Evolutionary conservation across 2,329 filamentous ascomycete species (phyloP).

Genomic region (Chaetomiaceae sp.): DNA sequence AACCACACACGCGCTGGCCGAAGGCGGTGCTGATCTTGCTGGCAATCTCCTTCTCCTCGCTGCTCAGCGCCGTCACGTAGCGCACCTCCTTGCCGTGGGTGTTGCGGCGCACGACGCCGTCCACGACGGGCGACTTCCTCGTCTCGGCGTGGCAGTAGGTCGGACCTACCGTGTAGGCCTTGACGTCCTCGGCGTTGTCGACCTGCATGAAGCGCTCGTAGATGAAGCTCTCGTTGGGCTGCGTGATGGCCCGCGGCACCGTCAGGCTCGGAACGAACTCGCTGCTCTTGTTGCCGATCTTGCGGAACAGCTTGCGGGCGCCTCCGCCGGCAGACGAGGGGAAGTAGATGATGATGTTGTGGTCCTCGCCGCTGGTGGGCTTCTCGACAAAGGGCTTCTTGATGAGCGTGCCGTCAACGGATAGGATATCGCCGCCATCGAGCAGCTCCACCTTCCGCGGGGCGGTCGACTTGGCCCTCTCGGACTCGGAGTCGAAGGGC

Average conservation of each 20-base stretch:
- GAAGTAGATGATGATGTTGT: slow-evolving; percentile 98
- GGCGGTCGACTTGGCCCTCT: slow-evolving; percentile 44
- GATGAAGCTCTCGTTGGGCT: slow-evolving; percentile 79
- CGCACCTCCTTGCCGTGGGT: slow-evolving; percentile 96
- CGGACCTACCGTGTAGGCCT: slow-evolving; percentile 93
- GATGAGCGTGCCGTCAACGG: slow-evolving; percentile 77
- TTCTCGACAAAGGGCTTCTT: slow-evolving; percentile 98
- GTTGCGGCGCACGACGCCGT: slow-evolving; percentile 91
- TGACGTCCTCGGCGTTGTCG: slow-evolving; percentile 96
- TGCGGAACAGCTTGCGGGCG: slow-evolving; percentile 86
- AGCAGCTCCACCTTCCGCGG: slow-evolving; percentile 74
- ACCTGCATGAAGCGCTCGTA: slow-evolving; percentile 97
- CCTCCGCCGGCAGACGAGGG: slow-evolving; percentile 82
- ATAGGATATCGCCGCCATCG: slow-evolving; percentile 84
- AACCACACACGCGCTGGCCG: slow-evolving; percentile 91
- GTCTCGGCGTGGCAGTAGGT: slow-evolving; percentile 96
- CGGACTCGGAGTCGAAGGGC: slow-evolving; percentile 62
- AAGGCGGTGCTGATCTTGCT: slow-evolving; percentile 87
- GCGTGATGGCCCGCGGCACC: slow-evolving; percentile 74
- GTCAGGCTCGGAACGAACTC: slow-evolving; percentile 79
- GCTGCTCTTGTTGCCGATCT: slow-evolving; percentile 98
- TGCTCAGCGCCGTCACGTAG: slow-evolving; percentile 81
- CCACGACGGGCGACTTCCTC: slow-evolving; percentile 92
- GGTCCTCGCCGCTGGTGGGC: slow-evolving; percentile 95
- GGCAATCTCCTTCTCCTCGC: slow-evolving; percentile 80